Evolutionary conservation across 345 rosid species (phyloP).

Genomic region (Durio zibethinus): DNA sequence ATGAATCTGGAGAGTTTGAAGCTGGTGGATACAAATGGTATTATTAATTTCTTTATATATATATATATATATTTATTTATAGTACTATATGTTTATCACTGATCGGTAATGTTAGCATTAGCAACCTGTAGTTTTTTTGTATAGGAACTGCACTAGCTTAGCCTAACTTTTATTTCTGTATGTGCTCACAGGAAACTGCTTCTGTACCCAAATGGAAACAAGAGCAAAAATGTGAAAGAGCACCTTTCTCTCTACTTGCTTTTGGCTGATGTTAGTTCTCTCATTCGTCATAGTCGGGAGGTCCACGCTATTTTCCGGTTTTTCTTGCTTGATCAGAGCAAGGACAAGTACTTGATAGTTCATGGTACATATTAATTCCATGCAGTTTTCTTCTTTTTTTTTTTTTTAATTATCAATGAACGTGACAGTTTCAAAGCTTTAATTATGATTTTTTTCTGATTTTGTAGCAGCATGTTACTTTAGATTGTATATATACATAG

Average conservation of each 20-base stretch:
- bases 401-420: too few relatives aligned
- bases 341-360: conserved; percentile 27
- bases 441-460: background rate
- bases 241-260: conserved; percentile 53
- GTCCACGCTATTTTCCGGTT: conserved; percentile 40
- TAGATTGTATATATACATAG: background rate
- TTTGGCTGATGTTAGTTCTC: conserved; percentile 37
- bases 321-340: conserved; percentile 45
- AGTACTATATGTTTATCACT: background rate
- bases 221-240: conserved; percentile 47
- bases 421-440: background rate
- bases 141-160: background rate
- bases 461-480: background rate
- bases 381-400: background rate
- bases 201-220: conserved; percentile 58
- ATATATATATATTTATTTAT: too few relatives aligned
- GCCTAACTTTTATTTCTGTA: background rate
- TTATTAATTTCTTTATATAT: background rate
- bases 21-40: conserved; percentile 75
- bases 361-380: conserved; percentile 25
- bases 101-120: background rate
- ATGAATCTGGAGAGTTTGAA: conserved; percentile 57
- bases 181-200: conserved; percentile 50
- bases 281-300: conserved; percentile 41
- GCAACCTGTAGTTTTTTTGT: background rate